Conservation (phyloP, 345 rosid species). For the Bruguiera parviflora region DNA sequence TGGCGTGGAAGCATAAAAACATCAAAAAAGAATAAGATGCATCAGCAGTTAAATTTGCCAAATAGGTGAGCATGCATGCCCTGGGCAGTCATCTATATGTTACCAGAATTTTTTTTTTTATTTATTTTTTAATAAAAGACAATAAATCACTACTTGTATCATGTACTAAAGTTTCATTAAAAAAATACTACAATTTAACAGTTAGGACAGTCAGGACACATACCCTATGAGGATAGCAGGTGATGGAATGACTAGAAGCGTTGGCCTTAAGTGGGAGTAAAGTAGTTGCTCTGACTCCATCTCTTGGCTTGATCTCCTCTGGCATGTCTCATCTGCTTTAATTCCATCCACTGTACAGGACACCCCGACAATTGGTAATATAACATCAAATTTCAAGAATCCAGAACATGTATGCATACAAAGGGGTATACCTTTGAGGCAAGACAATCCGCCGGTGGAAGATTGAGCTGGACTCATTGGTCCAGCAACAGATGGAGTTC, state of each 20-base stretch:
- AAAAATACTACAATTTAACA: background rate
- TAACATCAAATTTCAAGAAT: slow-evolving; percentile 7
- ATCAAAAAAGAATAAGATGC: background rate
- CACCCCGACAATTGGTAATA: slow-evolving; percentile 26
- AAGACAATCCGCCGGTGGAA: slow-evolving; percentile 53
- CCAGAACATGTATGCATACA: slow-evolving; percentile 1
- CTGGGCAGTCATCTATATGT: no score
- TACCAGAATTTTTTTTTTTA: no score
- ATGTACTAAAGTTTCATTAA: no score
- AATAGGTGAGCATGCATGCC: no score
- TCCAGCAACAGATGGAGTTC: slow-evolving; percentile 47
- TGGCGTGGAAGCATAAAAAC: background rate
- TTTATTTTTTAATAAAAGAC: no score
- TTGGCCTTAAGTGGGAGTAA: slow-evolving; percentile 51
- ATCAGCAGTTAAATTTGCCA: background rate
- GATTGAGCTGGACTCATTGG: slow-evolving; percentile 57
- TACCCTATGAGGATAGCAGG: slow-evolving; percentile 98
- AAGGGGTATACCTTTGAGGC: slow-evolving; percentile 41
- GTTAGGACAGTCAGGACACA: slow-evolving; percentile 11
- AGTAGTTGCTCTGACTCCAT: slow-evolving; percentile 60
- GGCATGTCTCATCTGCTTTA: slow-evolving; percentile 66
- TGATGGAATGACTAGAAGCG: slow-evolving; percentile 80
- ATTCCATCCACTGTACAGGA: slow-evolving; percentile 51
- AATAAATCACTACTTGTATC: no score
- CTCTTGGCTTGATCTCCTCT: slow-evolving; percentile 66